Base-by-base conservation (phyloP, 176 grass and related monocot genomes). In the Echinochloa phyllopogon region DNA sequence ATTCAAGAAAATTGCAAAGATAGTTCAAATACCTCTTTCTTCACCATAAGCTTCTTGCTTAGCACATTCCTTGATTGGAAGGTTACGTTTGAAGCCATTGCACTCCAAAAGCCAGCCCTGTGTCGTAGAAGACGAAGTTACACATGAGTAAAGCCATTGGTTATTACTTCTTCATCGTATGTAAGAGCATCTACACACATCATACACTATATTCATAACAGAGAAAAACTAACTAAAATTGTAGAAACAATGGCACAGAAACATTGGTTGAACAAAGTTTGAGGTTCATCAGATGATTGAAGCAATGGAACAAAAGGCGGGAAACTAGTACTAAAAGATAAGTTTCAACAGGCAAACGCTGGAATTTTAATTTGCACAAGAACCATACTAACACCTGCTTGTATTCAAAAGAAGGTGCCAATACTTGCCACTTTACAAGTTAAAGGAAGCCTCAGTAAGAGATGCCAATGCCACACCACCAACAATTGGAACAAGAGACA, bases 1-100 rank as follows among this genome's bases (percentile, higher is more conserved):
- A 63, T 66, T 43, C 43, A 57, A 21, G 39, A 72, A 20, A 66
- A 91, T 20, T 41, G 16, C 42, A 72, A 80, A 69, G 6, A 64
- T 63, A 37, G 51, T 49, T 65, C 10, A 21, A 18, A 83, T 82
- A 96, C 92, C 93, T 99, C 90, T 91, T 87, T 96, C 94, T 99
- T 99, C 47, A 99, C 84, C 97, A 99, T 94, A 75, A 96, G 89
- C 82, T 99, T 96, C 84, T 96, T 99, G 90, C 97, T 99, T 61
- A 99, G 78, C 48, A 99, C 97, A 62, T 99, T 99, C 77, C 94
- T 86, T 65, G 94, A 99, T 79, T 99, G 94, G 69, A 96, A 99
- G 62, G 92, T 99, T 44, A 99, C 88, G 86, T 96, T 92, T 62
- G 97, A 99, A 86, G 92, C 92, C 88, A 99, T 94, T 50, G 97